Conservation (phyloP, 73 alveolate genomes). For the Urostyla sp. region DNA sequence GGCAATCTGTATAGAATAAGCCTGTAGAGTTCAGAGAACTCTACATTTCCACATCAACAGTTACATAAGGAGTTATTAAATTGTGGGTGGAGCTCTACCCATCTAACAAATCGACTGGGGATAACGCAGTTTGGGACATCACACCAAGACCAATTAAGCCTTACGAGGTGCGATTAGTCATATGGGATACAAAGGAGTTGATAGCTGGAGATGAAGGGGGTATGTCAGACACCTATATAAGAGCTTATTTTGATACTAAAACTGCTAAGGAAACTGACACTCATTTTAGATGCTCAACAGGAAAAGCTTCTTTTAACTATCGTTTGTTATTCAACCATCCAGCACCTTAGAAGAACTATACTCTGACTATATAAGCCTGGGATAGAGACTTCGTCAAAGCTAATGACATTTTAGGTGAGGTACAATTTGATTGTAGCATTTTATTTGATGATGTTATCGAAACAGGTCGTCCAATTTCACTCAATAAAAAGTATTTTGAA, state of each 20-base stretch:
- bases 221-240: constrained; percentile 89
- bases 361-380: constrained; percentile 83
- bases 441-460: constrained; percentile 45
- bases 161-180: constrained; percentile 88
- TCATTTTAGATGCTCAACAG: constrained; percentile 91
- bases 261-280: constrained; percentile 93
- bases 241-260: constrained; percentile 82
- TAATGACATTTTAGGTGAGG: constrained; percentile 92
- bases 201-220: constrained; percentile 91
- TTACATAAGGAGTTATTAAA: constrained; percentile 86
- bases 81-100: constrained; percentile 91
- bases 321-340: constrained; percentile 86
- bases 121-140: constrained; percentile 85
- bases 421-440: constrained; percentile 11
- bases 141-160: constrained; percentile 84
- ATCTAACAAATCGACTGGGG: constrained; percentile 41
- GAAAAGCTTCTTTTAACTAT: constrained; percentile 92
- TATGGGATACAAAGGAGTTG: constrained; percentile 95
- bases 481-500: constrained; percentile 63
- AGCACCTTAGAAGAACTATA: constrained; percentile 73
- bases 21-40: constrained; percentile 86
- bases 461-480: constrained; percentile 32
- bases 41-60: constrained; percentile 78
- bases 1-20: constrained; percentile 84
- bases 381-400: constrained; percentile 91